Percentiles rank a stretch among this genome's conserved stretches.
Evolutionary conservation across 306 rosid genomes (phyloP).

Genomic region (Fragaria ananassa): DNA sequence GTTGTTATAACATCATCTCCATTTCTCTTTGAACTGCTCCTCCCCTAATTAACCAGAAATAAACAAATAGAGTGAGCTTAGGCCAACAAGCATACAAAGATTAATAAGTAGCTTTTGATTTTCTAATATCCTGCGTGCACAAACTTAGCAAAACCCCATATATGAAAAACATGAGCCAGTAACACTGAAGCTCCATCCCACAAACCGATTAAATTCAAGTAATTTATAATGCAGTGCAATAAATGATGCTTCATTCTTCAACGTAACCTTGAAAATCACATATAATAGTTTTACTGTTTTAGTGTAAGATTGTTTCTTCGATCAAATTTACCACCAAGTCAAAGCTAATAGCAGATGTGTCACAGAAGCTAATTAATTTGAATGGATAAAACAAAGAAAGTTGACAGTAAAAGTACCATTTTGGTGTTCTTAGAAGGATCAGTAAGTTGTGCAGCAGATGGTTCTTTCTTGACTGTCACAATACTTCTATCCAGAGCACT

Average conservation of each 20-base stretch:
- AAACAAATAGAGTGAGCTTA: constrained; percentile 1
- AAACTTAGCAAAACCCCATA: not conserved
- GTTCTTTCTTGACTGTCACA: constrained; percentile 41
- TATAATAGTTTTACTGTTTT: not conserved
- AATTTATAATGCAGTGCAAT: not conserved
- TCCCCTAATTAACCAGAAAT: constrained; percentile 42
- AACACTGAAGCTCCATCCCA: too few species aligned
- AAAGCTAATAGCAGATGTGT: not conserved
- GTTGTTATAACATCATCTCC: constrained; percentile 20
- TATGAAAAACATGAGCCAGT: not conserved
- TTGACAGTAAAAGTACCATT: constrained; percentile 36
- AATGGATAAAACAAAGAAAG: not conserved
- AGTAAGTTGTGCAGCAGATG: constrained; percentile 26
- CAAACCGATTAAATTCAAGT: too few species aligned
- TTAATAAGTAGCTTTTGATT: not conserved
- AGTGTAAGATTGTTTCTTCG: not conserved
- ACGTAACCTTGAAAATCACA: not conserved
- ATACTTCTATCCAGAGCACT: constrained; percentile 32
- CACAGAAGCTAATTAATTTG: not conserved
- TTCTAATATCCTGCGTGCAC: not conserved
- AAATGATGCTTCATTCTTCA: not conserved
- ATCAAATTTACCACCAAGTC: not conserved
- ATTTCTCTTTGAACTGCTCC: constrained; percentile 57
- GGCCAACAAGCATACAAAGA: not conserved
- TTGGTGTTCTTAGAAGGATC: constrained; percentile 24